phyloP scores from a whole-genome alignment of 108 stramenopile genomes.

The Skeletonema menzelii region DNA sequence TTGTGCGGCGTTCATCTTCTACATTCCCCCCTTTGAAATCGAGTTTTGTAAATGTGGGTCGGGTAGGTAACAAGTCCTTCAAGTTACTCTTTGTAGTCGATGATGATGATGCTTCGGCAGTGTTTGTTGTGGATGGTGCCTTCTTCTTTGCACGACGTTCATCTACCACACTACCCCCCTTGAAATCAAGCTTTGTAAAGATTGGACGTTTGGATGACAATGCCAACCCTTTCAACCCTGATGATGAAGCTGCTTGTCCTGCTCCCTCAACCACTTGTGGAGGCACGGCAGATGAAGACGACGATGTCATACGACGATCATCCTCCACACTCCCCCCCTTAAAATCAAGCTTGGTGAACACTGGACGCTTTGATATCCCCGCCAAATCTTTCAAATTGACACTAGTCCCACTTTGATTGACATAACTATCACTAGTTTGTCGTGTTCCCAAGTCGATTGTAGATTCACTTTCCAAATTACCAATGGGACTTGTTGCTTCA shows the following conservation, averaged over 20 bases:
- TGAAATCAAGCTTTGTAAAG: conserved; percentile 2
- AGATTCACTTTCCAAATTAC: not conserved
- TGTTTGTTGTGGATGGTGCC: not conserved
- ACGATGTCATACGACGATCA: conserved; percentile 11
- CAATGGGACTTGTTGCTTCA: conserved; percentile 5
- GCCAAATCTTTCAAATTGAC: conserved; percentile 16
- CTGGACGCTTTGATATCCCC: conserved; percentile 8
- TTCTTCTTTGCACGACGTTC: not conserved
- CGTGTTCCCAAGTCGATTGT: not conserved
- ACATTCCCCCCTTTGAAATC: conserved; percentile 30
- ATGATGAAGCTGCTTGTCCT: not conserved
- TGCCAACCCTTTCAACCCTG: conserved; percentile 15
- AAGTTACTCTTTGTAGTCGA: not conserved
- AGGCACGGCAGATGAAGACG: not conserved
- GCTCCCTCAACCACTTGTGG: not conserved
- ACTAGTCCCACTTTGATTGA: not conserved
- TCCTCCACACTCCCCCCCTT: conserved; percentile 28
- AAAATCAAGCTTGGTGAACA: conserved; percentile 36
- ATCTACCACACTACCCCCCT: not conserved
- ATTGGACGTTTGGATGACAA: conserved; percentile 17
- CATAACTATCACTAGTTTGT: not conserved
- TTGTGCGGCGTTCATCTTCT: conserved; percentile 28
- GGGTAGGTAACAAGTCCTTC: conserved; percentile 12
- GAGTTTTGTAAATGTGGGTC: conserved; percentile 29
- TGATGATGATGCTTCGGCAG: not conserved